Conservation (phyloP, 257 asterid genomes). For the Haberlea rhodopensis region DNA sequence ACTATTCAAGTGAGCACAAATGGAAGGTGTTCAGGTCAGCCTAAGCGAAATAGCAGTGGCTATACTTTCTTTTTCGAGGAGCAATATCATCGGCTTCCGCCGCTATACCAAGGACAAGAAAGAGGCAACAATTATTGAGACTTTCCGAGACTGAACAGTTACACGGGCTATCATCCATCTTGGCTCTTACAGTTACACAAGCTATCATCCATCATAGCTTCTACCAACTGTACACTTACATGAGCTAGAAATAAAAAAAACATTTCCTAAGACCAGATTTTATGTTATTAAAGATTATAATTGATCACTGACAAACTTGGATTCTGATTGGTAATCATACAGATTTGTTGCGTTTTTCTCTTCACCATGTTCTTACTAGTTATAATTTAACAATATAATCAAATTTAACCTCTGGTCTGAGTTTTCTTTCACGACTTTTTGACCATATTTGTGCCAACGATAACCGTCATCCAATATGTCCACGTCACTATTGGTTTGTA, state of each 20-base stretch:
- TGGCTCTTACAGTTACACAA: too few species aligned
- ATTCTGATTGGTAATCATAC: too few species aligned
- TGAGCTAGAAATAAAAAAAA: too few species aligned
- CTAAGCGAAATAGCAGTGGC: conserved; percentile 78
- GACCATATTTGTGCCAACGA: conserved; percentile 88
- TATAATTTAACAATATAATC: neutral
- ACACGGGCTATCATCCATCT: too few species aligned
- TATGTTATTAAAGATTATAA: too few species aligned
- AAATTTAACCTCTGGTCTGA: conserved; percentile 69
- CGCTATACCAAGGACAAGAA: conserved; percentile 82
- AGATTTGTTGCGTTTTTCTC: too few species aligned
- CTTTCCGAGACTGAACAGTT: conserved; percentile 73
- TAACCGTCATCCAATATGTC: conserved; percentile 85
- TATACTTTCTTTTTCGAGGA: conserved; percentile 86
- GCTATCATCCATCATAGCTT: too few species aligned
- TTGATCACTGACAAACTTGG: too few species aligned
- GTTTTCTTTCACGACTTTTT: conserved; percentile 83
- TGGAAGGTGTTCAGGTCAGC: conserved; percentile 62
- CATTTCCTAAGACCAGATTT: too few species aligned
- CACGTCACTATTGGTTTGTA: conserved; percentile 81
- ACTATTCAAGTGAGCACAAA: conserved; percentile 39
- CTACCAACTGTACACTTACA: too few species aligned
- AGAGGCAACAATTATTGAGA: conserved; percentile 71
- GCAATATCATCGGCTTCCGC: conserved; percentile 72
- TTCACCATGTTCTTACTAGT: too few species aligned